These are phyloP conservation scores for Lophiotrema nucula DNA, from an alignment of 495 filamentous ascomycete species.

Conservation along the genomic window DNA sequence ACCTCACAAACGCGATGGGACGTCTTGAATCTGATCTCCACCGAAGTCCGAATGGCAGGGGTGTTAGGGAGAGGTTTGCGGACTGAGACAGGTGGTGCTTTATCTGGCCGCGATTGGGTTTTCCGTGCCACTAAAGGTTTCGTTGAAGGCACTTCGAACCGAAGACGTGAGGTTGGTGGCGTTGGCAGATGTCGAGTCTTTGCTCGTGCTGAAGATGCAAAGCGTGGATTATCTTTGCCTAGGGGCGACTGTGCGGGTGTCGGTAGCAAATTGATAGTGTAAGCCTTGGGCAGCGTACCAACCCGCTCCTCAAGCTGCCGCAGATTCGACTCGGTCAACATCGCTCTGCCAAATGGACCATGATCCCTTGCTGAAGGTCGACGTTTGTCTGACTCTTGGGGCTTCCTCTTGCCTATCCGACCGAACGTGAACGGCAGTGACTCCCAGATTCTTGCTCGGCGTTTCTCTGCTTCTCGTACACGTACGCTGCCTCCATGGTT, in stretches of 20 bases:
- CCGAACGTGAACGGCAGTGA: not conserved
- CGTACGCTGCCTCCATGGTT: not conserved
- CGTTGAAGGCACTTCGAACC: not conserved
- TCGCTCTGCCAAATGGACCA: not conserved
- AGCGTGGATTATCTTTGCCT: not conserved
- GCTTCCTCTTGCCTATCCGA: not conserved
- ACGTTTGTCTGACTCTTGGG: not conserved
- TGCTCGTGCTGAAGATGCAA: not conserved
- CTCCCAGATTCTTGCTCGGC: not conserved
- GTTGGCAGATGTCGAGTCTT: not conserved
- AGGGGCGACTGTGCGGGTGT: not conserved
- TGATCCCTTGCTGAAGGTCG: not conserved
- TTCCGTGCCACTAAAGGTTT: not conserved
- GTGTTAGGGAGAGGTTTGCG: not conserved
- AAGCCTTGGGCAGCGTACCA: constrained; percentile 7
- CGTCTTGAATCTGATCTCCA: not conserved
- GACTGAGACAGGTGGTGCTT: not conserved
- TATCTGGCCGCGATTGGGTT: not conserved
- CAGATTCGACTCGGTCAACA: constrained; percentile 10
- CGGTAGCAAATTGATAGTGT: not conserved
- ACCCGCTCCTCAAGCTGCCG: constrained; percentile 3
- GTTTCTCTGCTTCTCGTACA: not conserved
- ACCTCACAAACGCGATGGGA: not conserved
- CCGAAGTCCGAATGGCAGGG: not conserved
- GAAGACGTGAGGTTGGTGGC: not conserved